Evolutionary conservation across 2,329 filamentous ascomycete genomes (phyloP), one percentile per base, ranked within the genome.

Genomic region (Cryphonectria nitschkei): DNA sequence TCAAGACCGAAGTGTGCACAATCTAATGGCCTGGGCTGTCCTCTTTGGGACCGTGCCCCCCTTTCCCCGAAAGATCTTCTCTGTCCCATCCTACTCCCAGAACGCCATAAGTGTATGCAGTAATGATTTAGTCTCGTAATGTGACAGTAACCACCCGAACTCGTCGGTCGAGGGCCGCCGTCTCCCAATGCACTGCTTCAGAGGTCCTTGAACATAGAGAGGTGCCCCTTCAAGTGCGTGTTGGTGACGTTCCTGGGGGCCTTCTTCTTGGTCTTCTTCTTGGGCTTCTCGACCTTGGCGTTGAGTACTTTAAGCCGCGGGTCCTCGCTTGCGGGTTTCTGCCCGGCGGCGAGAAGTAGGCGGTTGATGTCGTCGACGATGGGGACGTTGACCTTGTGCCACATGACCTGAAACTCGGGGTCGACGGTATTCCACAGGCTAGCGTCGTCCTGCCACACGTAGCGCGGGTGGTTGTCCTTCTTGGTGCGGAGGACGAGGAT

Each of bases 401-500:
- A 99, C 82, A 95, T 92, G 71, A 85, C 84, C 79, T 91, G 87
- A 80, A 98, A 98, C 79, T 97, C 94, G 11, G 88, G 83, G 78
- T 98, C 94, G 75, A 98, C 90, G 50, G 84, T 80, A 78, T 94
- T 88, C 76, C 90, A 88, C 67, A 97, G 87, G 16, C 89, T 91
- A 19, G 94, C 88, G 76, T 97, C 93, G 80, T 99, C 93, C 67
- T 91, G 87, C 94, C 95, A 98, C 68, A 99, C 90, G 83, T 92
- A 93, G 76, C 91, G 90, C 1, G 95, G 91, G 75, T 93, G 88
- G 77, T 93, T 92, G 79, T 98, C 95, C 84, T 98, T 98, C 82
- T 96, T 97, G 69, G 95, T 95, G 73, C 95, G 89, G 32, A 93
- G 92, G 7, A 98, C 93, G 50, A 98, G 86, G 62, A 98, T 86